Conservation (phyloP, 2,329 filamentous ascomycete species). For the Beauveria australis region DNA sequence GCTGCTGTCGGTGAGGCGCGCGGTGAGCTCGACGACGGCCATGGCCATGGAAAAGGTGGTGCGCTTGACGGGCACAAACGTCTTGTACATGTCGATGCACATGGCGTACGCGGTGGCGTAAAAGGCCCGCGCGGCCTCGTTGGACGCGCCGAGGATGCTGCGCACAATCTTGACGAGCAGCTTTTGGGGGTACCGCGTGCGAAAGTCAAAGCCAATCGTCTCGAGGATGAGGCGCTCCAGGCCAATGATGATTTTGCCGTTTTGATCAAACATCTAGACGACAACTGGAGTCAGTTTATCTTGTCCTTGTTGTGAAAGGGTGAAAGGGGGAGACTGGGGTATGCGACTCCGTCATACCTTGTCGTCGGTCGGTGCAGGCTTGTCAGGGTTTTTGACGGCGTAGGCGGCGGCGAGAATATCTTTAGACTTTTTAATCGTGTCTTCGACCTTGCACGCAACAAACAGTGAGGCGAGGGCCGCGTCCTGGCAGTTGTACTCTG, state of each 20-base stretch:
- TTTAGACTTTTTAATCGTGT: constrained; percentile 91
- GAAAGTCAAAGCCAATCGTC: constrained; percentile 87
- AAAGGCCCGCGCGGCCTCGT: constrained; percentile 44
- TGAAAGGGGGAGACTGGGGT: not conserved
- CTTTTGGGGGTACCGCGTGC: constrained; percentile 79
- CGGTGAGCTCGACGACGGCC: constrained; percentile 72
- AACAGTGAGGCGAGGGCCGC: constrained; percentile 83
- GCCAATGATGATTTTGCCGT: constrained; percentile 74
- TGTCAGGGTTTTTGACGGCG: constrained; percentile 67
- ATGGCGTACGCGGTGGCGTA: constrained; percentile 69
- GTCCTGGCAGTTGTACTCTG: constrained; percentile 78
- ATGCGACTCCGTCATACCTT: constrained; percentile 43
- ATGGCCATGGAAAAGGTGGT: constrained; percentile 78
- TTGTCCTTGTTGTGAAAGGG: not conserved
- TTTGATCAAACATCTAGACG: constrained; percentile 67
- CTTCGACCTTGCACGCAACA: constrained; percentile 93
- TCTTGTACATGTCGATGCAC: constrained; percentile 84
- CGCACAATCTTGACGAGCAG: constrained; percentile 72
- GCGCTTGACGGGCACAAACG: constrained; percentile 86
- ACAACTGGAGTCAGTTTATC: constrained; percentile 4
- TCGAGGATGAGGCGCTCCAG: constrained; percentile 91
- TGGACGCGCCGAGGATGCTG: constrained; percentile 35
- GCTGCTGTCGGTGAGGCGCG: constrained; percentile 49
- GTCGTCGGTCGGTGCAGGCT: constrained; percentile 70
- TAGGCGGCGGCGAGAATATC: constrained; percentile 88